These are phyloP conservation scores for Calvatia gigantea DNA, from an alignment of 768 basidiomycete genomes.

Conservation along the genomic window DNA sequence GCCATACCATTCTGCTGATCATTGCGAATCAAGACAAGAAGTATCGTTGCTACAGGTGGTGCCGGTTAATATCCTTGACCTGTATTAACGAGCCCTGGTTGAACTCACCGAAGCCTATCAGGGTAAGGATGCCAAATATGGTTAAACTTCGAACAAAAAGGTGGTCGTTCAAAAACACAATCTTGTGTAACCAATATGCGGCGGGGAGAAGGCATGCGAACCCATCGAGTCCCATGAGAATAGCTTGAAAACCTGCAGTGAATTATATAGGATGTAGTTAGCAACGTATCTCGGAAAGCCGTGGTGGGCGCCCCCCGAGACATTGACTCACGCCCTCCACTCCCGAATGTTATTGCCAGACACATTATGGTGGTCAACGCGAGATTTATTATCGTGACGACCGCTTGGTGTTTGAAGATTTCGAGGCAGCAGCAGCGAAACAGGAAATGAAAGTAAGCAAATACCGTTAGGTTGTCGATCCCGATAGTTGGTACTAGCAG, in stretches of 20 bases:
- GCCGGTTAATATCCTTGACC: background rate
- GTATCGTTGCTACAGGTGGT: background rate
- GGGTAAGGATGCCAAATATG: conserved; percentile 1
- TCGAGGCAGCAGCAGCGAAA: background rate
- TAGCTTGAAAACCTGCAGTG: conserved; percentile 3
- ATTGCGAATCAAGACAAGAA: background rate
- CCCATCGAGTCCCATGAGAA: conserved; percentile 1
- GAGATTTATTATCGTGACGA: conserved; percentile 4
- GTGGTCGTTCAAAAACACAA: background rate
- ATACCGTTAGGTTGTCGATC: background rate
- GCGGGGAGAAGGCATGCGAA: conserved; percentile 8
- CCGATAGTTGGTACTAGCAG: background rate
- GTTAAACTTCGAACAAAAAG: background rate
- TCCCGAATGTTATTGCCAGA: conserved; percentile 4
- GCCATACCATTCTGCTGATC: background rate
- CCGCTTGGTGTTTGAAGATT: background rate
- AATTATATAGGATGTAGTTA: background rate
- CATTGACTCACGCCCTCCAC: conserved; percentile 2
- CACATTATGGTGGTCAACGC: conserved; percentile 5
- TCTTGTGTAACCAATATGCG: conserved; percentile 9
- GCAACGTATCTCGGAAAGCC: background rate
- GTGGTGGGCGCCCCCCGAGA: background rate
- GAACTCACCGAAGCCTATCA: conserved; percentile 6
- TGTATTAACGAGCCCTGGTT: background rate
- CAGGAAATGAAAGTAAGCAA: background rate